Evolutionary conservation across 1,139 yeast genomes (phyloP).

Genomic region (Sugiyamaella sp.): DNA sequence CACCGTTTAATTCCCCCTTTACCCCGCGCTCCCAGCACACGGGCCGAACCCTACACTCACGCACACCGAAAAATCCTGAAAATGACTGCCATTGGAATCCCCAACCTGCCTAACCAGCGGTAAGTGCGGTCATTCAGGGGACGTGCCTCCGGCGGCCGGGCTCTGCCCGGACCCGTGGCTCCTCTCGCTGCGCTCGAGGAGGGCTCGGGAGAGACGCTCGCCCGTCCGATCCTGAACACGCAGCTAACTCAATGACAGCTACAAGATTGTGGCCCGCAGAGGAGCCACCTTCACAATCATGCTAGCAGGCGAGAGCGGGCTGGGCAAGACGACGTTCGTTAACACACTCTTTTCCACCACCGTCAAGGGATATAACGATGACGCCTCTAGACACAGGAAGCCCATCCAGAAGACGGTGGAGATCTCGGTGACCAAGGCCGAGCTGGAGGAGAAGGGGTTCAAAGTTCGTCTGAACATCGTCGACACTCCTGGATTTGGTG

Average conservation of each 20-base stretch:
- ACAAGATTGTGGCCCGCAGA: slow-evolving; percentile 82
- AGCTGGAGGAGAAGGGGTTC: slow-evolving; percentile 90
- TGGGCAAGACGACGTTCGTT: slow-evolving; percentile 86
- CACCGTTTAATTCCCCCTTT: not conserved
- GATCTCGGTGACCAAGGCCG: slow-evolving; percentile 86
- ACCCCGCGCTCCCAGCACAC: not conserved
- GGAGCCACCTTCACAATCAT: slow-evolving; percentile 91
- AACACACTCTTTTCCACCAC: slow-evolving; percentile 75
- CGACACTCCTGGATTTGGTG: slow-evolving; percentile 99
- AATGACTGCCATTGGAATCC: slow-evolving; percentile 61
- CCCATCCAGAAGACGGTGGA: slow-evolving; percentile 88
- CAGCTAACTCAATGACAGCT: slow-evolving; percentile 48
- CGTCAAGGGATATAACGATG: slow-evolving; percentile 65
- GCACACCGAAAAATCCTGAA: not conserved
- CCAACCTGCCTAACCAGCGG: slow-evolving; percentile 93
- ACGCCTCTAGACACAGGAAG: slow-evolving; percentile 65
- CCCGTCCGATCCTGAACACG: too few species aligned
- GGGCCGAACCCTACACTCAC: not conserved
- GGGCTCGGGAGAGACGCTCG: too few species aligned
- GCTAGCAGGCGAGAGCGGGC: slow-evolving; percentile 96
- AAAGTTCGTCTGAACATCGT: slow-evolving; percentile 81
- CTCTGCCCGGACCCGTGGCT: not conserved
- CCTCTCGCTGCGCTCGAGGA: slow-evolving; percentile 8
- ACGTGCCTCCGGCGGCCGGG: not conserved
- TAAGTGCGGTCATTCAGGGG: slow-evolving; percentile 43